Base-by-base conservation (phyloP, 2,329 filamentous ascomycete genomes). In the Pseudocercospora macadamiae region DNA sequence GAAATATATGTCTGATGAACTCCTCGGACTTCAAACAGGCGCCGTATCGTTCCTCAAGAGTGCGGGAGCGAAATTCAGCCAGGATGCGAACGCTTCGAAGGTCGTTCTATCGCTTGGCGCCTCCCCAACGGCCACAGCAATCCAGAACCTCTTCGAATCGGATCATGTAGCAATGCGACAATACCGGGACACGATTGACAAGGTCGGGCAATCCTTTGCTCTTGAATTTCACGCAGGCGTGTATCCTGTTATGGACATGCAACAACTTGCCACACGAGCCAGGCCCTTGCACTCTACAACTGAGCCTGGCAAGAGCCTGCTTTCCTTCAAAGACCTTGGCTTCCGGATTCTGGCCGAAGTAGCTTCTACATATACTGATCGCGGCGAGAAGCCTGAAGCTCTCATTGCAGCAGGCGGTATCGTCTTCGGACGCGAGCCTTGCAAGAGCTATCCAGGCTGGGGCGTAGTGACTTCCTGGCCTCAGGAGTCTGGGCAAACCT, bases 161-260 rank as follows among this genome's bases (percentile, higher is more conserved):
- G 67, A 61, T 54, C 77, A 56, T n/a, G 73, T 75, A 3, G 74
- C 72, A 0, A 69, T 72, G 4, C 70, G 74, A 28, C 64, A 74
- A 21, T 69, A 72, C 54, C 62, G 67, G 3, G 51, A 47, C 1
- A 66, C 70, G 6, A 65, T 86, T 23, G 68, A 66, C 9, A 66
- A 70, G 18, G 66, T 75, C 52, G 71, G 73, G 45, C 52, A 70
- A 37, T 67, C 61, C 2, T 75, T 73, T 49, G 63, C 61, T 3
- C 79, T 91, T 23, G 89, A 92, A 70, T 77, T 91, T 1, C 90
- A 93, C 71, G 89, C 89, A 0, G 89, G 89, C 26, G 88, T 90
- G 2, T 93, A 93, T 70, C 85, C 89, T 0, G 79, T 86, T 2
- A 82, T 93, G 7, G 90, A 95, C 72, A 79, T 93, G 66, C 90